These are phyloP conservation scores for Saturnispora mendoncae DNA, from an alignment of 805 yeast genomes.

Conservation along the genomic window DNA sequence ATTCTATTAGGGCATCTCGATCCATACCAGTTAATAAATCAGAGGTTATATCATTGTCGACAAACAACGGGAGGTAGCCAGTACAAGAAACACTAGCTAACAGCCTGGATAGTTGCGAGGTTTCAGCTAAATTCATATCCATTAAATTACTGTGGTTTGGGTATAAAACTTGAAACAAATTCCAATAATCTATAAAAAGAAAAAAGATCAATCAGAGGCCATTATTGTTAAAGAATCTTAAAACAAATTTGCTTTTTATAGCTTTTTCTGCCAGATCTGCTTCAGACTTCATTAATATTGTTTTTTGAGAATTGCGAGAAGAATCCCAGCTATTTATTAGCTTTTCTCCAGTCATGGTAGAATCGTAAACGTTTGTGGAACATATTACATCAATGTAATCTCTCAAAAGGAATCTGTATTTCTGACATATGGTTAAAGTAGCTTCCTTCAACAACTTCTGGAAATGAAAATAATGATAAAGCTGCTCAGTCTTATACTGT, in stretches of 20 bases:
- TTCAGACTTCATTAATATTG: neutral
- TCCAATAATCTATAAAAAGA: neutral
- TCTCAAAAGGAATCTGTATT: neutral
- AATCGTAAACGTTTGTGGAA: conserved; percentile 5
- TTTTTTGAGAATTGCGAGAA: neutral
- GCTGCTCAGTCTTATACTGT: conserved; percentile 3
- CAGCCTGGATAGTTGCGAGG: conserved; percentile 4
- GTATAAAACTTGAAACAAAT: neutral
- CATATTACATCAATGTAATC: conserved; percentile 1
- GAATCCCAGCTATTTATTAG: neutral
- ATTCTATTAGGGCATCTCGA: conserved; percentile 51
- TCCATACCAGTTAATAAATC: conserved; percentile 57
- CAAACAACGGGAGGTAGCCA: conserved; percentile 21
- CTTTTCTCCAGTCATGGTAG: neutral
- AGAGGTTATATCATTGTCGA: conserved; percentile 44
- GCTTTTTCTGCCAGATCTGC: neutral
- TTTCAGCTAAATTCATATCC: conserved; percentile 9
- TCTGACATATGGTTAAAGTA: neutral
- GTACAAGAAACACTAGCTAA: conserved; percentile 22
- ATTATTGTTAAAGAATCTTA: conserved; percentile 1
- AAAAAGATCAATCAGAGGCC: no score
- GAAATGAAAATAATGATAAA: conserved; percentile 1
- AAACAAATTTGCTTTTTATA: neutral
- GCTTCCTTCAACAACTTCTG: conserved; percentile 5
- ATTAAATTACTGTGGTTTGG: no score